These are phyloP conservation scores for Acanthamoeba healyi DNA, from an alignment of 208 protist species.

Conservation along the genomic window DNA sequence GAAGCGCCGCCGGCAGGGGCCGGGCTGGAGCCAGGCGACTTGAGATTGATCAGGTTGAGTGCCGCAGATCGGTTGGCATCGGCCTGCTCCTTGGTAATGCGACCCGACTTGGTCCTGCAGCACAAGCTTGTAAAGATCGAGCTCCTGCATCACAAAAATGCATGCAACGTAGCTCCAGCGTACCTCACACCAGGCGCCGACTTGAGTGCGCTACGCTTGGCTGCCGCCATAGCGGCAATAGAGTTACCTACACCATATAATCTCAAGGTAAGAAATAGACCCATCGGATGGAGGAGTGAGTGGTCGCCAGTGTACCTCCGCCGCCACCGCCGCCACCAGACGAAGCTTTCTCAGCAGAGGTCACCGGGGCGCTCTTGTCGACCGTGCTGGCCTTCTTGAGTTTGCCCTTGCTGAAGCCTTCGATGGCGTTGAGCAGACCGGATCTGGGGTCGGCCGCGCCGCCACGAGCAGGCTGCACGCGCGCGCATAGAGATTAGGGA, in stretches of 20 bases:
- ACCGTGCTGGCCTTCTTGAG: constrained; percentile 56
- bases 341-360: neutral
- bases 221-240: neutral
- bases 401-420: constrained; percentile 64
- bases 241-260: no score
- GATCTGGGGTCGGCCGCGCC: neutral
- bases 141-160: no score
- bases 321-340: neutral
- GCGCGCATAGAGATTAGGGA: no score
- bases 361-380: constrained; percentile 32
- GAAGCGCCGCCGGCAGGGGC: neutral
- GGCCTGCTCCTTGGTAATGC: constrained; percentile 23
- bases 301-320: neutral
- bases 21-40: neutral
- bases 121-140: no score
- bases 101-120: constrained; percentile 17
- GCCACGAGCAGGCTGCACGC: neutral
- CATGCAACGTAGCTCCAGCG: no score
- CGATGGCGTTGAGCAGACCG: constrained; percentile 43
- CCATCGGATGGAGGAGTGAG: no score
- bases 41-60: constrained; percentile 1
- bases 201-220: neutral
- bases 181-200: neutral
- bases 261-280: no score
- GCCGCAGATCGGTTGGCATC: constrained; percentile 9